These are phyloP conservation scores for Phytopythium montanum DNA, from an alignment of 352 stramenopile genomes.

Conservation along the genomic window DNA sequence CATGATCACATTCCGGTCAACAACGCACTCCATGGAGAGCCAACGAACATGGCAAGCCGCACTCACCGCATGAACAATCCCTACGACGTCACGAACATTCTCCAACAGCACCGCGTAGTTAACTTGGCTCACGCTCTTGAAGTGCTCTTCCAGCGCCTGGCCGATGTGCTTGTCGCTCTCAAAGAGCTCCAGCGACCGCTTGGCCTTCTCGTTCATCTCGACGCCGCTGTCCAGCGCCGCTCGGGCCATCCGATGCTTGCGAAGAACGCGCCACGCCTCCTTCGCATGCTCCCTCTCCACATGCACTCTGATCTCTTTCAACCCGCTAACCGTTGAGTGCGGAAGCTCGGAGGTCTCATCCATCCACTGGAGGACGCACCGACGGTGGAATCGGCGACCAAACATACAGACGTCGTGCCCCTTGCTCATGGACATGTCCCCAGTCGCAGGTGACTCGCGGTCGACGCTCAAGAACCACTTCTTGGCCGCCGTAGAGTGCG, in stretches of 20 bases:
- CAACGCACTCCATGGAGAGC: neutral
- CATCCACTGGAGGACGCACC: slow-evolving; percentile 60
- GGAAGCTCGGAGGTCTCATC: slow-evolving; percentile 2
- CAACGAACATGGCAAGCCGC: neutral
- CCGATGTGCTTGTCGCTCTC: slow-evolving; percentile 63
- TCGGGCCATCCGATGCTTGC: slow-evolving; percentile 50
- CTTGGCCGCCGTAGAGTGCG: slow-evolving; percentile 58
- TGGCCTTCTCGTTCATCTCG: slow-evolving; percentile 39
- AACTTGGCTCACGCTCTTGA: neutral
- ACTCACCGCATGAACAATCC: neutral
- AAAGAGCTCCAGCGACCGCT: slow-evolving; percentile 53
- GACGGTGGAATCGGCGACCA: slow-evolving; percentile 47
- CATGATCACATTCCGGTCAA: neutral
- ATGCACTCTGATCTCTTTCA: slow-evolving; percentile 28
- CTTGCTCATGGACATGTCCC: neutral
- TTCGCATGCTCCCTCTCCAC: slow-evolving; percentile 64
- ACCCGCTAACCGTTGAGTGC: too few relatives aligned
- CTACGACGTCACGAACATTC: neutral
- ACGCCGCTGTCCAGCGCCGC: slow-evolving; percentile 5
- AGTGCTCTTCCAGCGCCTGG: slow-evolving; percentile 18
- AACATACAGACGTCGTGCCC: slow-evolving; percentile 42
- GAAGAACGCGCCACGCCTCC: slow-evolving; percentile 65
- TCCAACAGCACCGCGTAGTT: neutral
- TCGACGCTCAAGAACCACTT: slow-evolving; percentile 71
- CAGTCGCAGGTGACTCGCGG: neutral